phyloP scores from a whole-genome alignment of 148 eudicot genomes.

The Fagopyrum homotropicum region DNA sequence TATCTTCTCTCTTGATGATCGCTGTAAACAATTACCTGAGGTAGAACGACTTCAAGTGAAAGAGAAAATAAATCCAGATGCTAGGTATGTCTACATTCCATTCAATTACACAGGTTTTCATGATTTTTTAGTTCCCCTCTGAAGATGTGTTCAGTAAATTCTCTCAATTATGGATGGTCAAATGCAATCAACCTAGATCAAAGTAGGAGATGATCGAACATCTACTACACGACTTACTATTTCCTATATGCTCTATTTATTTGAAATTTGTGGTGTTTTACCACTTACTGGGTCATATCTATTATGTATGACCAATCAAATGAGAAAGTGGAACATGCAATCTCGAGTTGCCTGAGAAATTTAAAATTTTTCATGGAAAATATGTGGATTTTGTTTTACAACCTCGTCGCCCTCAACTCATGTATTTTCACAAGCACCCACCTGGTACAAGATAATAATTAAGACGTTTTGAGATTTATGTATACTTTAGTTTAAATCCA shows the following conservation, averaged over 20 bases:
- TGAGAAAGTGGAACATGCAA: not conserved
- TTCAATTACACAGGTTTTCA: not conserved
- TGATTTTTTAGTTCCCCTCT: not conserved
- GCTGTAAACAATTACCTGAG: slow-evolving; percentile 61
- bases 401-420: not conserved
- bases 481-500: not conserved
- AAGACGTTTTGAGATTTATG: not conserved
- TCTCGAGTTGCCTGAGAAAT: not conserved
- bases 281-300: not conserved
- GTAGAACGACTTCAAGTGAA: slow-evolving; percentile 40
- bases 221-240: not conserved
- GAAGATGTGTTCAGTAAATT: not conserved
- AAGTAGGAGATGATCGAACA: not conserved
- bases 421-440: not conserved
- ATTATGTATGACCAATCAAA: not conserved
- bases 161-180: not conserved
- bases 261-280: not conserved
- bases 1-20: slow-evolving; percentile 83
- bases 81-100: slow-evolving; percentile 47
- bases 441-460: not conserved
- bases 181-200: not conserved
- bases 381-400: not conserved
- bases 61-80: slow-evolving; percentile 63
- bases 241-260: not conserved
- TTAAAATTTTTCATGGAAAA: not conserved